Base-by-base conservation (phyloP, 1,284 basidiomycete genomes). In the Tremellales sp. region DNA sequence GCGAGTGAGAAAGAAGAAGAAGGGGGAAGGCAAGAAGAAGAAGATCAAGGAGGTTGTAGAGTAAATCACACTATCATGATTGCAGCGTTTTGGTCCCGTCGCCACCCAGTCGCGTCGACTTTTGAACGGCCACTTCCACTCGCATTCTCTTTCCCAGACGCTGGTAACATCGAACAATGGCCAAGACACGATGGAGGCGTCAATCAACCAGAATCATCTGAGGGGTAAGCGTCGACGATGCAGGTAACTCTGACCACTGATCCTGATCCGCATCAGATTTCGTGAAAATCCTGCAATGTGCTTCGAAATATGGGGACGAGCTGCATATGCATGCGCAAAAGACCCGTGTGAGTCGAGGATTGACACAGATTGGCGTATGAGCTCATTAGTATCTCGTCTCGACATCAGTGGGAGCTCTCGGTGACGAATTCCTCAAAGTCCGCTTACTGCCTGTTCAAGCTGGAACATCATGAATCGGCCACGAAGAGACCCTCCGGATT, bases 261-360 rank as follows among this genome's bases (percentile, higher is more conserved):
- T 39, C 28, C 4, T 10, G 14, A 5, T 7, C 24, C 3, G 27
- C 40, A 26, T 13, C 53, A 73, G 72, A 65, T 34, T 72, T 73
- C 49, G 59, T 68, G 6, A 57, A 61, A 14, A 51, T 72, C 9
- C 57, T 73, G 7, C 67, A 69, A 40, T 73, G 72, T 41, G 67
- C 69, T 5, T 55, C 66, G 28, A 66, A 61, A 29, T 73, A 66
- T 41, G 70, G 72, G 3, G 72, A 73, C 38, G 72, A 73, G 32
- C 58, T 73, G 26, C 56, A 65, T 45, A 67, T 73, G 18, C 61
- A 67, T 40, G 68, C 66, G 4, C 61, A 58, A 22, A 48, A 55
- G 25, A 60, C 60, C 13, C 40, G 48, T 12, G 71, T 73, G 37
- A 52, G 58, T 48, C 8, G n/a, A 32, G 4, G 9, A 19, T 25